phyloP scores from a whole-genome alignment of 768 basidiomycete genomes.

The Boletus huronensis region DNA sequence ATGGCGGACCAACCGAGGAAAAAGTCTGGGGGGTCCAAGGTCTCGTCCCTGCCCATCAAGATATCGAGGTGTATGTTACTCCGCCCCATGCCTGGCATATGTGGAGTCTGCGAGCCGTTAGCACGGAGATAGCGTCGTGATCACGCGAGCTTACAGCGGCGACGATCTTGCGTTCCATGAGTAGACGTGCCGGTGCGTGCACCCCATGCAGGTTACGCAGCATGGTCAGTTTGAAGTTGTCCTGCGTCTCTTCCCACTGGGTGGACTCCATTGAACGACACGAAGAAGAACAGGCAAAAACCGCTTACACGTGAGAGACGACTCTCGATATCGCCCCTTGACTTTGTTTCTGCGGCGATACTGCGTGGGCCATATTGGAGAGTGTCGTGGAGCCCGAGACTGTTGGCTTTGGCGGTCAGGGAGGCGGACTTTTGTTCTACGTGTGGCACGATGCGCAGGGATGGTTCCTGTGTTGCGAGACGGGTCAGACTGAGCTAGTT shows the following conservation, averaged over 20 bases:
- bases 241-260: slow-evolving; percentile 94
- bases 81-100: slow-evolving; percentile 59
- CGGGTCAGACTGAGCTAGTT: background rate
- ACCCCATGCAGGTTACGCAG: slow-evolving; percentile 82
- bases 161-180: slow-evolving; percentile 95
- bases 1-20: slow-evolving; percentile 58
- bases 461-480: slow-evolving; percentile 35
- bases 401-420: slow-evolving; percentile 63
- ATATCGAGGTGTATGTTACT: slow-evolving; percentile 90
- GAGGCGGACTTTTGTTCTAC: slow-evolving; percentile 56
- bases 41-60: slow-evolving; percentile 89
- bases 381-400: slow-evolving; percentile 83
- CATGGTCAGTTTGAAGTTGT: slow-evolving; percentile 79
- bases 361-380: slow-evolving; percentile 81
- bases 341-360: slow-evolving; percentile 70
- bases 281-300: background rate
- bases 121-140: background rate
- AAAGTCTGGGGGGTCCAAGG: slow-evolving; percentile 72
- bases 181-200: slow-evolving; percentile 80
- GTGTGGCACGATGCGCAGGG: slow-evolving; percentile 64
- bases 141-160: slow-evolving; percentile 45
- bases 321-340: slow-evolving; percentile 56
- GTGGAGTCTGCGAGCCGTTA: slow-evolving; percentile 48
- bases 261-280: slow-evolving; percentile 1
- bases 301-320: slow-evolving; percentile 73